These are phyloP conservation scores for Thymus mandschuricus DNA, from an alignment of 257 asterid species.

Conservation along the genomic window DNA sequence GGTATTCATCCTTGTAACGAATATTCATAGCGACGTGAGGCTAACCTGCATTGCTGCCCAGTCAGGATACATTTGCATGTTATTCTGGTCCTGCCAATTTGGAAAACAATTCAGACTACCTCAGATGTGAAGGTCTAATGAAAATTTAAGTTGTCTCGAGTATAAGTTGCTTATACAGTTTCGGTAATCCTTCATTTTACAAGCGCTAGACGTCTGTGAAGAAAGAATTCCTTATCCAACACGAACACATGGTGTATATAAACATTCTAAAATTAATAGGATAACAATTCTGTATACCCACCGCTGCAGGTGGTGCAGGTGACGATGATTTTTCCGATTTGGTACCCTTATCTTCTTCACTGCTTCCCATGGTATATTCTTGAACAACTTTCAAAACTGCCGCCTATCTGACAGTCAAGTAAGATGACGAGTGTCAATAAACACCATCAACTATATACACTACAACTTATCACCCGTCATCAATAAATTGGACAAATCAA, in stretches of 20 bases:
- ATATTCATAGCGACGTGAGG: background rate
- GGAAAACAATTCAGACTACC: slow-evolving; percentile 28
- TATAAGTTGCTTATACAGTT: background rate
- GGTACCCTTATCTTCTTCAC: slow-evolving; percentile 67
- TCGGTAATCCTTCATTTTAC: background rate
- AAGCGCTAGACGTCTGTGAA: background rate
- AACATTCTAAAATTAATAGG: slow-evolving; percentile 3
- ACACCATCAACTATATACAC: background rate
- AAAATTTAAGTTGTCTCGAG: background rate
- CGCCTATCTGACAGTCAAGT: slow-evolving; percentile 17
- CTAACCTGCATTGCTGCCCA: slow-evolving; percentile 98
- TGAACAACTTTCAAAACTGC: slow-evolving; percentile 29
- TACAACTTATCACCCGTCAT: no score
- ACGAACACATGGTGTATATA: background rate
- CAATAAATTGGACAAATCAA: background rate
- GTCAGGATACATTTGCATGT: slow-evolving; percentile 77
- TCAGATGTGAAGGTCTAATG: slow-evolving; percentile 29
- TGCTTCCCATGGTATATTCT: slow-evolving; percentile 63
- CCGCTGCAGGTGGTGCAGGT: slow-evolving; percentile 55
- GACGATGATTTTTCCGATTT: slow-evolving; percentile 69
- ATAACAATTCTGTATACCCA: slow-evolving; percentile 38
- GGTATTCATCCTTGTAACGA: background rate
- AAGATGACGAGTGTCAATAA: slow-evolving; percentile 25
- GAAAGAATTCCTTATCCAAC: slow-evolving; percentile 4
- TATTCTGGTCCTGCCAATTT: slow-evolving; percentile 77